Conservation (phyloP, 441 rosid genomes). For the Aleurites moluccanus region DNA sequence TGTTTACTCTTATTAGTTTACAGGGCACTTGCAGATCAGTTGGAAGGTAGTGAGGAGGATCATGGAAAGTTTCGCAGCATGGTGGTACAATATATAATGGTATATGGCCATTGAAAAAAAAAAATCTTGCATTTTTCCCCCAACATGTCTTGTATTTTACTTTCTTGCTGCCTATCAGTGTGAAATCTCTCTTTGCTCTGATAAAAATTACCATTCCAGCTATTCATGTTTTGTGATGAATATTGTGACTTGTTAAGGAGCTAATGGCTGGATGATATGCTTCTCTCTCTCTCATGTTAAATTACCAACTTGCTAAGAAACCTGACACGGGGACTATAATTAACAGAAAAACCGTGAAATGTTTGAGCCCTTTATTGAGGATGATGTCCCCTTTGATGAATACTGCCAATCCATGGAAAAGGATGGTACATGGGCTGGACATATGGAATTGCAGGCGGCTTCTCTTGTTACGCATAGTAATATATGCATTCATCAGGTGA, state of each 20-base stretch:
- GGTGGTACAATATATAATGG: slow-evolving; percentile 72
- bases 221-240: slow-evolving; percentile 14
- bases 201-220: background rate
- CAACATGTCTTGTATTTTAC: background rate
- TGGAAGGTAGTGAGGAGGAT: slow-evolving; percentile 80
- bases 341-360: slow-evolving; percentile 71
- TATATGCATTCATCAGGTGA: slow-evolving; percentile 86
- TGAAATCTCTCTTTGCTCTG: slow-evolving; percentile 13
- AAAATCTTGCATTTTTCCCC: background rate
- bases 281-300: slow-evolving; percentile 1
- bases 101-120: slow-evolving; percentile 21
- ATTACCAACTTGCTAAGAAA: slow-evolving; percentile 17
- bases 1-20: slow-evolving; percentile 33
- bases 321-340: slow-evolving; percentile 25
- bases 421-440: slow-evolving; percentile 98
- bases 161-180: background rate
- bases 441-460: slow-evolving; percentile 95
- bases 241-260: background rate
- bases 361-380: slow-evolving; percentile 94
- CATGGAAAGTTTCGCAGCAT: slow-evolving; percentile 72
- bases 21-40: slow-evolving; percentile 91
- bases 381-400: slow-evolving; percentile 85
- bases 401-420: slow-evolving; percentile 76
- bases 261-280: background rate
- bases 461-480: slow-evolving; percentile 78